Percentiles rank a stretch among this genome's conserved stretches.
Evolutionary conservation across 805 yeast genomes (phyloP).

Genomic region (Wickerhamiella shivajii): DNA sequence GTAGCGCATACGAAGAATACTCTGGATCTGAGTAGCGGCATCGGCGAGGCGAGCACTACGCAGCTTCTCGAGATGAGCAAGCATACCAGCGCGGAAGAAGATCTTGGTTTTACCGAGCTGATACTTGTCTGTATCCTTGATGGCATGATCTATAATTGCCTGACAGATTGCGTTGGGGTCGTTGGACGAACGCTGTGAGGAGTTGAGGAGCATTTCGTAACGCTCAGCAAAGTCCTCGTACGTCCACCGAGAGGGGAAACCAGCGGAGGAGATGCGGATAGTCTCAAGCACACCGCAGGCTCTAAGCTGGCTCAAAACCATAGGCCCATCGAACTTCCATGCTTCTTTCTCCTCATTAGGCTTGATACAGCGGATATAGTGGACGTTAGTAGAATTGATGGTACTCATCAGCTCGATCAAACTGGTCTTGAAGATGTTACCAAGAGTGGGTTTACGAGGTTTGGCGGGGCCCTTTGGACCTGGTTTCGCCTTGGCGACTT

Average conservation of each 20-base stretch:
- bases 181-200: conserved; percentile 42
- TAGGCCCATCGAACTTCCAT: conserved; percentile 88
- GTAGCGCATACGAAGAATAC: conserved; percentile 51
- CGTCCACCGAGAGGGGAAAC: conserved; percentile 93
- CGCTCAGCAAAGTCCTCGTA: conserved; percentile 85
- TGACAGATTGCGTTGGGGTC: conserved; percentile 52
- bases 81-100: conserved; percentile 92
- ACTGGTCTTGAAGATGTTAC: conserved; percentile 85
- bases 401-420: conserved; percentile 86
- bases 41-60: conserved; percentile 63
- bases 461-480: conserved; percentile 30
- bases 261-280: conserved; percentile 91
- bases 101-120: conserved; percentile 89
- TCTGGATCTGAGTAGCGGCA: conserved; percentile 77
- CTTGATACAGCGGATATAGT: conserved; percentile 92
- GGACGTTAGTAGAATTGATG: conserved; percentile 87
- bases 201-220: conserved; percentile 67
- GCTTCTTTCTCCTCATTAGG: conserved; percentile 91
- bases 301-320: conserved; percentile 88
- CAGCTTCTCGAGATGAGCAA: conserved; percentile 77
- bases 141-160: conserved; percentile 48
- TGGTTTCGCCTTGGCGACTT: conserved; percentile 21
- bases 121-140: conserved; percentile 50
- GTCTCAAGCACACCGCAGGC: conserved; percentile 99
- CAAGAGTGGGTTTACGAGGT: conserved; percentile 78